A percentile compares a stretch with the other conserved stretches of the same genome.
Conservation (phyloP, 306 rosid species). For the Casuarina cunninghamiana region DNA sequence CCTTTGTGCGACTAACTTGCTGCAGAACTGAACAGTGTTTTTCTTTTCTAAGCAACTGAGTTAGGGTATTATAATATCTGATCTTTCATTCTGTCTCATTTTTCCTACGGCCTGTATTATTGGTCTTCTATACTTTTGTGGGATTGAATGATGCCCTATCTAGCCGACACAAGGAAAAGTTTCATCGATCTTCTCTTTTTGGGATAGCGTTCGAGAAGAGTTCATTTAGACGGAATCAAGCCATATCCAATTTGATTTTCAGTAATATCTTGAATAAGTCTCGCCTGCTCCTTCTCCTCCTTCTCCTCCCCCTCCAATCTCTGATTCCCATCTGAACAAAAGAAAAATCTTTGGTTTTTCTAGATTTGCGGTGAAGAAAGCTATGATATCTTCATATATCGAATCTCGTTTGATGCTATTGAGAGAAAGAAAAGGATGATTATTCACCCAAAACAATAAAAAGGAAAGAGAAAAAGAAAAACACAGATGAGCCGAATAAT, state of each 20-base stretch:
- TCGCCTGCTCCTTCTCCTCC: neutral
- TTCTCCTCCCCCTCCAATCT: constrained; percentile 1
- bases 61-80: neutral
- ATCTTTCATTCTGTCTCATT: neutral
- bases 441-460: neutral
- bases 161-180: neutral
- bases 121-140: neutral
- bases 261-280: neutral
- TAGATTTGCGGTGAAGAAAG: constrained; percentile 35
- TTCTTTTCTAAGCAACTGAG: neutral
- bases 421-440: neutral
- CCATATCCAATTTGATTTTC: neutral
- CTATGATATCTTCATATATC: neutral
- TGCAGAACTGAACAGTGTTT: neutral
- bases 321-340: constrained; percentile 22
- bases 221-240: neutral
- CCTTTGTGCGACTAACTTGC: neutral
- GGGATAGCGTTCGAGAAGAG: neutral
- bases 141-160: neutral
- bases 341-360: constrained; percentile 23
- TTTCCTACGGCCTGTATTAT: neutral
- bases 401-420: neutral
- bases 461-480: neutral
- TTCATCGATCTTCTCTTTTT: neutral
- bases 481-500: neutral